These are phyloP conservation scores for Colletotrichum limetticola DNA, from an alignment of 2,329 filamentous ascomycete genomes.

Conservation along the genomic window DNA sequence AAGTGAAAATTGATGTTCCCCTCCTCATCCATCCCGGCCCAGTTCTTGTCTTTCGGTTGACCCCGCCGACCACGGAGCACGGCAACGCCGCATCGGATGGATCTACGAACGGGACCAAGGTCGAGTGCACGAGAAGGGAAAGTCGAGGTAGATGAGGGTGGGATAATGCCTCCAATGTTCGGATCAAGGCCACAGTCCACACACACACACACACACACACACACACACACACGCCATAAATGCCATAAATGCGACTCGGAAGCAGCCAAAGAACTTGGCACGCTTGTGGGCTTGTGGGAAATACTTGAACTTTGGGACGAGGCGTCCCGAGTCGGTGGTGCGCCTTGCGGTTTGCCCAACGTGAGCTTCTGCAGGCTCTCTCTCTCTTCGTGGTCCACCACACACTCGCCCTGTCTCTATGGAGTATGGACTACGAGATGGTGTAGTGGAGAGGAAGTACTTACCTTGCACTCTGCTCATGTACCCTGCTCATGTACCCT, in stretches of 20 bases:
- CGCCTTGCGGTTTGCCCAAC: slow-evolving; percentile 29
- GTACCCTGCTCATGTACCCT: too few relatives aligned
- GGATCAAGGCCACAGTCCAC: background rate
- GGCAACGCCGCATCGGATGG: slow-evolving; percentile 14
- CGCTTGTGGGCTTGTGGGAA: background rate
- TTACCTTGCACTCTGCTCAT: too few relatives aligned
- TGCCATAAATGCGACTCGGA: background rate
- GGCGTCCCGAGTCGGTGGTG: slow-evolving; percentile 16
- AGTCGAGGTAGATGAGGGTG: background rate
- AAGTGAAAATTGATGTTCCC: background rate
- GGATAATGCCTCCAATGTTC: slow-evolving; percentile 22
- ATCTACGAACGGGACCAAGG: slow-evolving; percentile 2
- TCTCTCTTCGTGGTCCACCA: background rate
- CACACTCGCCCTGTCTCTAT: slow-evolving; percentile 13
- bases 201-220: too few relatives aligned
- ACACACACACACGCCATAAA: too few relatives aligned
- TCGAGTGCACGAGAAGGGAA: background rate
- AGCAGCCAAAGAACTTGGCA: background rate
- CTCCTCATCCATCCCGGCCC: background rate
- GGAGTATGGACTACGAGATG: background rate
- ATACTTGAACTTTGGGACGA: background rate
- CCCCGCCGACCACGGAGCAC: slow-evolving; percentile 18
- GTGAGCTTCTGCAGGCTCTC: background rate
- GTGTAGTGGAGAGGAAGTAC: background rate
- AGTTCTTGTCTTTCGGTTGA: background rate